These are phyloP conservation scores for Cystobasidium tubakii DNA, from an alignment of 768 basidiomycete species.

Conservation along the genomic window DNA sequence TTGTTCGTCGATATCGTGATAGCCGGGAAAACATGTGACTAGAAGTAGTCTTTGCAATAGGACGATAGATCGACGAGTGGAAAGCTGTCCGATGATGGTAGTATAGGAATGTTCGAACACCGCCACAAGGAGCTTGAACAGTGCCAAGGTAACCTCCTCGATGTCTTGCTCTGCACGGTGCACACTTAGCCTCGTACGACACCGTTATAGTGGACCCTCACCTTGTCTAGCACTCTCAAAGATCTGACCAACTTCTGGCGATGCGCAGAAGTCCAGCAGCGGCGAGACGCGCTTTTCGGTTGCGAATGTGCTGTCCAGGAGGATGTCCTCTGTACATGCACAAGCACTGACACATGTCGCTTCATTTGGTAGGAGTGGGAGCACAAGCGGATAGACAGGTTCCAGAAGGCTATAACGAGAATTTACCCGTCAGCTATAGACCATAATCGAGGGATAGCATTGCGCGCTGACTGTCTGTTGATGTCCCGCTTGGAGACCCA, in stretches of 20 bases:
- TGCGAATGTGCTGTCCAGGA: background rate
- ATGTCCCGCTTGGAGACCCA: conserved; percentile 42
- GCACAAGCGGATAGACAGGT: conserved; percentile 43
- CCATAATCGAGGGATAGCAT: background rate
- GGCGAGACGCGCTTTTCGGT: conserved; percentile 29
- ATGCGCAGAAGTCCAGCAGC: conserved; percentile 41
- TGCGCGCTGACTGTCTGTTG: conserved; percentile 16
- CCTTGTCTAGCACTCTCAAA: conserved; percentile 29
- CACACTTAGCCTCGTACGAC: background rate
- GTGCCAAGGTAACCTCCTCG: conserved; percentile 39
- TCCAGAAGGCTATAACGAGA: conserved; percentile 33
- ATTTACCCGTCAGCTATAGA: background rate
- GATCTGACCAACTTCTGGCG: background rate
- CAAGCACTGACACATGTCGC: conserved; percentile 33
- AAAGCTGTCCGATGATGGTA: conserved; percentile 18
- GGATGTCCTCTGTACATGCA: conserved; percentile 40
- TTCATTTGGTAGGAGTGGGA: conserved; percentile 38
- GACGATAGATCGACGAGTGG: conserved; percentile 24
- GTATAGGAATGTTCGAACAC: conserved; percentile 42
- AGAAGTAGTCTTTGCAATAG: conserved; percentile 40
- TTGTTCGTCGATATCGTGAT: conserved; percentile 37
- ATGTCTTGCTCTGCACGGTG: conserved; percentile 4
- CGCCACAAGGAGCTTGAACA: conserved; percentile 42
- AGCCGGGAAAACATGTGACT: conserved; percentile 41
- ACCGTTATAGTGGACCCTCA: background rate